Base-by-base conservation (phyloP, 106 monocot genomes). In the Apostasia shenzhenica region DNA sequence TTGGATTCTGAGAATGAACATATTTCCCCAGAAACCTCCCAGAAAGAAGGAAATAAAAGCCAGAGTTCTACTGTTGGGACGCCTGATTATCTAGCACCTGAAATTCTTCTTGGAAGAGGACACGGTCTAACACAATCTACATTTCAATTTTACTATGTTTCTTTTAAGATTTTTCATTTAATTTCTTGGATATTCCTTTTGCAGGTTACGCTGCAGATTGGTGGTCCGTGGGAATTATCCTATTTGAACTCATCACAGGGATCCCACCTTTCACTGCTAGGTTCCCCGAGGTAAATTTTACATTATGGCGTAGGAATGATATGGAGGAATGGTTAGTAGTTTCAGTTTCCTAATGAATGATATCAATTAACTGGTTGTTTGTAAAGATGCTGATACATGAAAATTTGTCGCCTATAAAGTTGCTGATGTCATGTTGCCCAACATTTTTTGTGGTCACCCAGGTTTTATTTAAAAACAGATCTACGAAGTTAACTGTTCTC, bases 221-320 rank as follows among this genome's bases (percentile, higher is more conserved):
- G 88, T 88, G 88, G 88, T 88, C 88, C 52, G 88, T 88, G 8
- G 88, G 88, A 42, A 81, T 88, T 67, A 83, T 88, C 39, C 71
- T 88, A 65, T 88, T 88, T 73, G 88, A 88, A 65, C 59, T 88
- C 54, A 70, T 84, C 78, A 71, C 83, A 54, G 88, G 88, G 65
- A 76, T 88, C 42, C 88, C 88, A 58, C 88, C 88, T 73, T 88
- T 88, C 63, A 71, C 78, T 53, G 83, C 74, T 65, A 69, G 57
- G 45, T 73, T 81, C 61, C 88, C 88, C 54, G 88, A 88, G 88
- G 88, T 88, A 72, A 59, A 5, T n/a, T 12, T 63, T 63, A 63
- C 45, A 13, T 45, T 39, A 13, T 9, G 26, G 3, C 12, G 0
- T 26, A 26, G 26, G 26, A 26, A 26, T 59, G 59, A 0, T 41